These are phyloP conservation scores for Arbutus unedo DNA, from an alignment of 148 eudicot species.

Conservation along the genomic window DNA sequence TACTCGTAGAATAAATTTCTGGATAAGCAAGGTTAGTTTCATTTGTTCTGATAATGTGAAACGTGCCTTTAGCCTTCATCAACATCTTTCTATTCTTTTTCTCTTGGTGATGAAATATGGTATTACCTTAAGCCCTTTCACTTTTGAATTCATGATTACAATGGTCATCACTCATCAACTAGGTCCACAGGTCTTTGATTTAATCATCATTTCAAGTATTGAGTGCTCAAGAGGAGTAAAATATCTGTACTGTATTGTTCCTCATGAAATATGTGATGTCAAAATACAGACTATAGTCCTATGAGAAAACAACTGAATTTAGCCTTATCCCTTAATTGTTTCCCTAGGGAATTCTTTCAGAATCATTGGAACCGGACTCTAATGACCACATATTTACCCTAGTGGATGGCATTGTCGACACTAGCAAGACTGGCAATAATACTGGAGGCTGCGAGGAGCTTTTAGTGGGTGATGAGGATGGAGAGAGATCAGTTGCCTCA, in stretches of 20 bases:
- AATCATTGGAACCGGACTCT: constrained; percentile 53
- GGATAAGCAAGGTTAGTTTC: constrained; percentile 86
- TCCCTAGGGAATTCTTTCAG: constrained; percentile 71
- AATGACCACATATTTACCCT: constrained; percentile 60
- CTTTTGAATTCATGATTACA: not conserved
- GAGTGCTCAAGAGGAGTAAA: not conserved
- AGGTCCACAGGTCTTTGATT: not conserved
- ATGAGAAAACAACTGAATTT: constrained; percentile 4
- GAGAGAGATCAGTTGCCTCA: constrained; percentile 76
- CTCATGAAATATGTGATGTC: not conserved
- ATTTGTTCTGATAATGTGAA: not conserved
- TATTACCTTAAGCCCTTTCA: not conserved
- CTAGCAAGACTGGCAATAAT: constrained; percentile 41
- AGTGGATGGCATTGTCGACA: constrained; percentile 55
- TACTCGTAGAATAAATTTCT: constrained; percentile 73
- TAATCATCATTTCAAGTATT: not conserved
- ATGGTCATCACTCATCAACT: constrained; percentile 2
- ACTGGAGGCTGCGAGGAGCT: constrained; percentile 65
- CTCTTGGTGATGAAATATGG: not conserved
- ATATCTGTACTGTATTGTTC: not conserved
- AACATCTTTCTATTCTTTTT: not conserved
- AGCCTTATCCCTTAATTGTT: constrained; percentile 7
- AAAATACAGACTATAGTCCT: not conserved
- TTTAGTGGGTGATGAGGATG: constrained; percentile 81
- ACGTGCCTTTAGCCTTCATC: not conserved